Percentiles rank a stretch among this genome's conserved stretches.
These are phyloP conservation scores for Maudiozyma saulgeensis DNA, from an alignment of 805 yeast genomes.

Conservation along the genomic window DNA sequence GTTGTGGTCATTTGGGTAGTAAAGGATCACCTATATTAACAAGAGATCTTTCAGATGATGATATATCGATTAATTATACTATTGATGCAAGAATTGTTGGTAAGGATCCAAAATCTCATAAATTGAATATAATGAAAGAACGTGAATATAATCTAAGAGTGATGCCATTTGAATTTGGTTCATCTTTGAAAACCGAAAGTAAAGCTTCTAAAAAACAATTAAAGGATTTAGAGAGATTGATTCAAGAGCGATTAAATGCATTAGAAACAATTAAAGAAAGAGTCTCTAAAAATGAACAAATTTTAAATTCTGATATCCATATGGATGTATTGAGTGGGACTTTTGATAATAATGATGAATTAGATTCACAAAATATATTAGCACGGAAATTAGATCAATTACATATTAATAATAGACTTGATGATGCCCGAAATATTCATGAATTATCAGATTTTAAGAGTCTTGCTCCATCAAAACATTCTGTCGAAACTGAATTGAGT, in stretches of 20 bases:
- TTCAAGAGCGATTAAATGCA: conserved; percentile 23
- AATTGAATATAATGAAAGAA: conserved; percentile 28
- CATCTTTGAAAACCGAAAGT: conserved; percentile 10
- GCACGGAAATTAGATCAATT: conserved; percentile 24
- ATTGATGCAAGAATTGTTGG: conserved; percentile 51
- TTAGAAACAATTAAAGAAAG: conserved; percentile 17
- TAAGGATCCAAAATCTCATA: conserved; percentile 27
- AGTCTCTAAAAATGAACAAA: conserved; percentile 16
- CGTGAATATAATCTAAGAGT: conserved; percentile 32
- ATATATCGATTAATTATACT: conserved; percentile 40
- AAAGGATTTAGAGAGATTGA: conserved; percentile 14
- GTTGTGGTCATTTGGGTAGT: conserved; percentile 43
- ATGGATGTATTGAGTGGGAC: conserved; percentile 23
- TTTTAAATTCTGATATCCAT: conserved; percentile 19
- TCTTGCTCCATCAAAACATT: conserved; percentile 6
- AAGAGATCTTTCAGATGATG: conserved; percentile 39
- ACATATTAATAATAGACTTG: conserved; percentile 19
- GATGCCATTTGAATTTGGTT: conserved; percentile 33
- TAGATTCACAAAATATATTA: conserved; percentile 20
- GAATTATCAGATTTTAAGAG: conserved; percentile 9
- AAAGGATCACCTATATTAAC: conserved; percentile 49
- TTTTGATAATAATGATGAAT: conserved; percentile 12
- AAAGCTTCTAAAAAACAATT: conserved; percentile 15
- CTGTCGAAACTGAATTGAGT: conserved; percentile 23
- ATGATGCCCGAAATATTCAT: conserved; percentile 4